phyloP scores from a whole-genome alignment of 257 asterid genomes.

The Thymus quinquecostatus region DNA sequence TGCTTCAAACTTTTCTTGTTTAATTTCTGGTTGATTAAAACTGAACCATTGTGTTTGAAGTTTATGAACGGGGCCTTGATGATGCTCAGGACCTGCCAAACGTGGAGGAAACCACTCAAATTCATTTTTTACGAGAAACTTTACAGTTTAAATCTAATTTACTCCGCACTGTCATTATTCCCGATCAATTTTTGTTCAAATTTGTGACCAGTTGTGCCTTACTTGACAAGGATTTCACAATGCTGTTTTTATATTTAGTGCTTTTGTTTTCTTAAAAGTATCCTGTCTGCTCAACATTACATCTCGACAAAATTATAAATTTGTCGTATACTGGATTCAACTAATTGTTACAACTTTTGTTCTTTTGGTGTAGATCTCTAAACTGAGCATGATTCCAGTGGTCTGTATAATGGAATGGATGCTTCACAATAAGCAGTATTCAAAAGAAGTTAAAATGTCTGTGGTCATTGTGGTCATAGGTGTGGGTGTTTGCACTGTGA shows the following conservation, averaged over 20 bases:
- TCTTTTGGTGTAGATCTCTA: conserved; percentile 71
- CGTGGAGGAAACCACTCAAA: conserved; percentile 1
- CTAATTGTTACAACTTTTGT: conserved; percentile 29
- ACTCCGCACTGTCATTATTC: not conserved
- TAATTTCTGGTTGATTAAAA: conserved; percentile 13
- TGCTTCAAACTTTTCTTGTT: not conserved
- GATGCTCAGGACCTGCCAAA: not conserved
- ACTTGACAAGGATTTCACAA: conserved; percentile 2
- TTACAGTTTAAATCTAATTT: too few species aligned
- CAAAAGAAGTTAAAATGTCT: conserved; percentile 78
- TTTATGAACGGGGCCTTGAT: conserved; percentile 8
- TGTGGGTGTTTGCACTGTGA: conserved; percentile 97
- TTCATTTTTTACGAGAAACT: not conserved
- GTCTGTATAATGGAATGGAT: conserved; percentile 97
- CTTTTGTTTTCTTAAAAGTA: not conserved
- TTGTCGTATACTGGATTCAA: conserved; percentile 27
- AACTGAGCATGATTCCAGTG: conserved; percentile 98
- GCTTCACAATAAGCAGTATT: conserved; percentile 77
- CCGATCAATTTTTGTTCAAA: not conserved
- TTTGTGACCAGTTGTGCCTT: not conserved
- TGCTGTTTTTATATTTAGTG: too few species aligned
- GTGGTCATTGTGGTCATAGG: conserved; percentile 95
- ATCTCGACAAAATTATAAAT: not conserved
- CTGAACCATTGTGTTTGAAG: not conserved
- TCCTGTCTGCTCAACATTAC: not conserved